Conservation (phyloP, 1,284 basidiomycete species). For the Irpex sp. region DNA sequence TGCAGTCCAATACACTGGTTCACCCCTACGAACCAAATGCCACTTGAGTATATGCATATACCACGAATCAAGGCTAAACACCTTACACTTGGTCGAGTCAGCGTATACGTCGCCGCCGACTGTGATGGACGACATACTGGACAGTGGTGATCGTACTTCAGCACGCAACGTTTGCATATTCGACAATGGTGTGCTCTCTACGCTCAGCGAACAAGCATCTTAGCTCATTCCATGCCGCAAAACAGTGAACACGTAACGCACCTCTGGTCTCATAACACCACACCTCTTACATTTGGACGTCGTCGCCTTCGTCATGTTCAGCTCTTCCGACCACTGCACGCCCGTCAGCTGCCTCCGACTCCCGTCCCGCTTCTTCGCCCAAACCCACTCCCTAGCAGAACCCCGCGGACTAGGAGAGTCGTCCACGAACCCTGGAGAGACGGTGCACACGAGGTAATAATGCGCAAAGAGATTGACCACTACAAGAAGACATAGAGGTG, state of each 20-base stretch:
- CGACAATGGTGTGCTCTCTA: slow-evolving; percentile 94
- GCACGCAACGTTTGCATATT: slow-evolving; percentile 86
- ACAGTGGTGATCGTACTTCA: slow-evolving; percentile 96
- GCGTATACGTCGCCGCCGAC: neutral
- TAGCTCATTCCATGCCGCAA: neutral
- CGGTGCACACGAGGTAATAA: slow-evolving; percentile 81
- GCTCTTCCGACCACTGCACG: slow-evolving; percentile 32
- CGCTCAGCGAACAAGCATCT: slow-evolving; percentile 1
- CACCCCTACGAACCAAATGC: slow-evolving; percentile 61
- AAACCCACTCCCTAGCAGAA: slow-evolving; percentile 35
- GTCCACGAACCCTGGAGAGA: slow-evolving; percentile 68
- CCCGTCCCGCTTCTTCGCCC: slow-evolving; percentile 41
- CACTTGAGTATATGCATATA: slow-evolving; percentile 8
- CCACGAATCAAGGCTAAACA: neutral
- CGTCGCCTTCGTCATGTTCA: slow-evolving; percentile 46
- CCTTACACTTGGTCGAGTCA: slow-evolving; percentile 37
- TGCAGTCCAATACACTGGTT: slow-evolving; percentile 95
- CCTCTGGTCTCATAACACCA: slow-evolving; percentile 74
- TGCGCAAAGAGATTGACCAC: slow-evolving; percentile 75
- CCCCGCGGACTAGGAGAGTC: slow-evolving; percentile 40
- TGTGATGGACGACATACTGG: slow-evolving; percentile 50
- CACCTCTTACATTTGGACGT: slow-evolving; percentile 67
- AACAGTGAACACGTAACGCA: slow-evolving; percentile 31
- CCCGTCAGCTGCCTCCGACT: slow-evolving; percentile 26
- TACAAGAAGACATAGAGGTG: slow-evolving; percentile 68